Base-by-base conservation (phyloP, 495 filamentous ascomycete species). In the Hyaloscypha bicolor region DNA sequence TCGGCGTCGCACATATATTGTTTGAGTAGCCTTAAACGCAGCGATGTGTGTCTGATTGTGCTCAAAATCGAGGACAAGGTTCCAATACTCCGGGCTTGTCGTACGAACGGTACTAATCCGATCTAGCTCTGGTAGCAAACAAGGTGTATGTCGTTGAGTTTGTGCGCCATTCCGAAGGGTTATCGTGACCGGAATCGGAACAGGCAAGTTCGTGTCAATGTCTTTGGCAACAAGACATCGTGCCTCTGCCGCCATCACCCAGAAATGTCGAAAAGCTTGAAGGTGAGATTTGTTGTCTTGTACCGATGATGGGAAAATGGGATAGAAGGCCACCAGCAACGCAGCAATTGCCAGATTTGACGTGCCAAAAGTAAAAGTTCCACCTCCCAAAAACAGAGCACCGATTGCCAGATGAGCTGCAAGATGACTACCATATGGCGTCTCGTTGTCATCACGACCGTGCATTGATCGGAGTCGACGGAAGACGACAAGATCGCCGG, bases 251-350 rank as follows among this genome's bases (percentile, higher is more conserved):
- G 96, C 95, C 11, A 99, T 83, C 16, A 96, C 93, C 95, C 95
- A 99, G 73, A 99, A 88, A 77, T 99, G 95, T 2, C 96, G 90
- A 82, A 98, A 96, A 8, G 95, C 95, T 82, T 99, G 95, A 4
- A 98, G 83, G 68, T 99, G 95, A 31, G 91, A 93, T 73, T 90
- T 91, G 73, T 97, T 97, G 79, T 98, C 95, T 59, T 95, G 88
- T 4, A 97, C 90, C 4, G 87, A 88, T 32, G 87, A 88, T 2
- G 95, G 95, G 76, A 94, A 98, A 29, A 97, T 83, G 0, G 95
- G 95, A 71, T 98, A 98, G 75, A 99, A 95, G 2, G 95, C 90
- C 62, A 94, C 92, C 21, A 99, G 83, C 9, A 99, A 83, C 1
- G 92, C 86, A 9, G 93, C 93, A 58, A 94, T 86, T 37, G 95